phyloP scores from a whole-genome alignment of 169 alveolate species.

The Hepatocystis sp. region DNA sequence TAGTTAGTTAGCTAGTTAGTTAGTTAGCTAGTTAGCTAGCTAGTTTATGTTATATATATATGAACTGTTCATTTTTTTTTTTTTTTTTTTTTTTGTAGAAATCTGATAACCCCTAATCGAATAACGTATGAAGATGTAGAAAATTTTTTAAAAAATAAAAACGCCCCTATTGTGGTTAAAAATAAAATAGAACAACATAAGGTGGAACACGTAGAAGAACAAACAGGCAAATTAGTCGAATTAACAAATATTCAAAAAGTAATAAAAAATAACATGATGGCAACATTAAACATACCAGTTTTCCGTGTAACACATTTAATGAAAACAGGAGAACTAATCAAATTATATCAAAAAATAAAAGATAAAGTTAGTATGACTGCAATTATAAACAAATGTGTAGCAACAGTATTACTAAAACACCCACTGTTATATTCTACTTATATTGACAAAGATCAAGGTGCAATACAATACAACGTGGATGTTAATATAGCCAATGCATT shows the following conservation, averaged over 20 bases:
- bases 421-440: constrained; percentile 80
- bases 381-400: constrained; percentile 78
- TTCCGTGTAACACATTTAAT: constrained; percentile 77
- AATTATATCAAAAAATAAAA: constrained; percentile 31
- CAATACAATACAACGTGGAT: constrained; percentile 29
- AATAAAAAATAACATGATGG: constrained; percentile 79
- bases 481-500: constrained; percentile 80
- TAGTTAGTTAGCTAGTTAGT: too few relatives aligned
- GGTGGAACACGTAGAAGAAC: not conserved
- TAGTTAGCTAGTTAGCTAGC: too few relatives aligned
- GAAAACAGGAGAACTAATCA: constrained; percentile 23
- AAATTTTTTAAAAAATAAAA: constrained; percentile 32
- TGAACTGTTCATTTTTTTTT: not conserved
- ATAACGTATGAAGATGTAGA: constrained; percentile 67
- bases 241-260: constrained; percentile 75
- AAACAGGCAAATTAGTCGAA: not conserved
- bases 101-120: constrained; percentile 12
- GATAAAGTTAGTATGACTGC: constrained; percentile 77
- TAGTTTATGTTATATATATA: too few relatives aligned
- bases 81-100: not conserved
- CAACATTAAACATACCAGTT: constrained; percentile 77
- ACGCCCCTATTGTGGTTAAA: not conserved
- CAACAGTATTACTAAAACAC: constrained; percentile 76
- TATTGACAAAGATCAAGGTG: constrained; percentile 48
- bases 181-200: not conserved